A percentile compares a stretch with the other conserved stretches of the same genome.
Evolutionary conservation across 1,284 basidiomycete species (phyloP).

Genomic region (Tylopilus orsonianus): DNA sequence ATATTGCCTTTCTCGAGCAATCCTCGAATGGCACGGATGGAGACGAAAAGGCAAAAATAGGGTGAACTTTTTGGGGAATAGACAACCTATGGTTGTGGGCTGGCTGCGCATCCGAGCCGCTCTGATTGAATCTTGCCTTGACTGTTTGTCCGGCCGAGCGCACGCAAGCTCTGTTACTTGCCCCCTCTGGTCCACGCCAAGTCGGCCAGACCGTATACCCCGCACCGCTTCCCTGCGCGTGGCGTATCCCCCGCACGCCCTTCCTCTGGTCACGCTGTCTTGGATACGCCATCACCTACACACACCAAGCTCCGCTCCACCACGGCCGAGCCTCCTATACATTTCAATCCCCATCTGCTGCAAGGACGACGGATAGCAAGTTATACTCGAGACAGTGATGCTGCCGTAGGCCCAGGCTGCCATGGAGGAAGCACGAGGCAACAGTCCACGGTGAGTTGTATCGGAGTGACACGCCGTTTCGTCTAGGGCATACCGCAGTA

Average conservation of each 20-base stretch:
- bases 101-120: constrained; percentile 53
- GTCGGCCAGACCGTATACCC: constrained; percentile 30
- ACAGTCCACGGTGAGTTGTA: constrained; percentile 34
- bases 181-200: constrained; percentile 54
- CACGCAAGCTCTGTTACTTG: constrained; percentile 77
- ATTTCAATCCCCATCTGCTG: constrained; percentile 75
- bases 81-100: constrained; percentile 84
- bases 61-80: constrained; percentile 80
- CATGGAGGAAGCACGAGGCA: constrained; percentile 61
- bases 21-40: constrained; percentile 38
- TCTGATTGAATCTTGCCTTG: background rate
- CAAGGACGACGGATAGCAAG: constrained; percentile 76
- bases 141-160: constrained; percentile 46
- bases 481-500: too few relatives aligned
- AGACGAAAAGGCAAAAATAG: constrained; percentile 41
- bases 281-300: constrained; percentile 16
- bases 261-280: constrained; percentile 11
- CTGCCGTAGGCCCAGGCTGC: constrained; percentile 68
- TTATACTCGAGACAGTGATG: constrained; percentile 67
- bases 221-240: constrained; percentile 26
- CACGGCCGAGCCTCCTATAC: constrained; percentile 33
- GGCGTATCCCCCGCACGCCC: constrained; percentile 28
- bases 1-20: constrained; percentile 64
- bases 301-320: constrained; percentile 22
- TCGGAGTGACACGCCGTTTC: too few relatives aligned